Base-by-base conservation (phyloP, 164 flowering plant species). In the Vitis rupestris region DNA sequence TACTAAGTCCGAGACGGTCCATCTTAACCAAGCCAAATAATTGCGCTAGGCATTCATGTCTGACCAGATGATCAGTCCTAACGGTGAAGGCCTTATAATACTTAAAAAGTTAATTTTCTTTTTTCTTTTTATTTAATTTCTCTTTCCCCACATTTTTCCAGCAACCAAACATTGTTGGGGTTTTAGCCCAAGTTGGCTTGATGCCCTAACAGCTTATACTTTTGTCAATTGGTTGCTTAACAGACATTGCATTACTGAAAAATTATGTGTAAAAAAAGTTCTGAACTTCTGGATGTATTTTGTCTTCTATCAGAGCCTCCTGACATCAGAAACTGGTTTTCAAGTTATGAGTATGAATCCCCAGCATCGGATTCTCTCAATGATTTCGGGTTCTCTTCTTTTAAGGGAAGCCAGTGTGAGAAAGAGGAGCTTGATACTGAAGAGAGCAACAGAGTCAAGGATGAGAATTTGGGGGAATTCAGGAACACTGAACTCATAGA, bases 261-360 rank as follows among this genome's bases (percentile, higher is more conserved):
- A 1, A 23, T 23, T 23, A 23, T 23, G 27, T 23, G 27, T 23
- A 23, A 23, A 23, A 23, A 23, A 23, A 23, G 27, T 23, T 23
- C 2, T 23, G 2, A 37, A 37, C 49, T 10, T 37, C 15, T 7
- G 15, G 54, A 16, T 31, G 8, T 4, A 14, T 48, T 56, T 75
- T 66, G 61, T 50, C 16, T 54, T 60, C n/a, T 60, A 23, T 50
- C 75, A 85, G 89, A 85, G 72, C 92, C 92, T 70, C 90, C 87
- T 70, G 87, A 84, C 56, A 70, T 86, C 52, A 64, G 76, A 50
- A 83, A 88, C 70, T 86, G 88, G 88, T 88, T 86, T 72, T 74
- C 85, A 11, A 86, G 90, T 64, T 88, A 84, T 70, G 72, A 65
- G 9, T 88, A 84, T 52, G 83, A 86, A 60, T 83, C 88, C 27